These are phyloP conservation scores for Phytophthora nicotianae DNA, from an alignment of 352 stramenopile genomes.

Conservation along the genomic window DNA sequence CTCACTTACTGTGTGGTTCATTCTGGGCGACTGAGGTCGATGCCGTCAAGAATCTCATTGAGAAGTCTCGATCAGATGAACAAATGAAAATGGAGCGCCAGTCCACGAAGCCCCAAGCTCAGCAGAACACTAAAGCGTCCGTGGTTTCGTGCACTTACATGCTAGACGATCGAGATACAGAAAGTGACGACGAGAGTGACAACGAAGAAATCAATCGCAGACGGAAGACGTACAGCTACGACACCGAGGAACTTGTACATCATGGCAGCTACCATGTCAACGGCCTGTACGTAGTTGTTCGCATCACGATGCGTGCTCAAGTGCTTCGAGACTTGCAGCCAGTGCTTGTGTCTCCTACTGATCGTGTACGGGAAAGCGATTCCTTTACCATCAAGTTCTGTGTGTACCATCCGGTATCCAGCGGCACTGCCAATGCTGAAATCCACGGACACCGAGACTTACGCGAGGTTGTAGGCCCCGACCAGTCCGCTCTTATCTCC, in stretches of 20 bases:
- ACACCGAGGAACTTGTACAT: conserved; percentile 62
- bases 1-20: conserved; percentile 37
- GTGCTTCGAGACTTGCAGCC: conserved; percentile 34
- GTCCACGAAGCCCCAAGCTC: background rate
- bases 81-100: background rate
- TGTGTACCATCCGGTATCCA: conserved; percentile 65
- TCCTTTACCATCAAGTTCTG: conserved; percentile 61
- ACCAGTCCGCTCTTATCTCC: conserved; percentile 49
- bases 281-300: conserved; percentile 56
- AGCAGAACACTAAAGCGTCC: background rate
- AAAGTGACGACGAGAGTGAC: conserved; percentile 28
- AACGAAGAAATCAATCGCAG: background rate
- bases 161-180: conserved; percentile 39
- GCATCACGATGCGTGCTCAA: conserved; percentile 60
- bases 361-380: conserved; percentile 55
- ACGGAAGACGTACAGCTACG: conserved; percentile 46
- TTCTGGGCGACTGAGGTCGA: conserved; percentile 26
- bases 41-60: background rate
- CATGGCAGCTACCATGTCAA: conserved; percentile 63
- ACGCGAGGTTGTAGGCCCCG: conserved; percentile 67
- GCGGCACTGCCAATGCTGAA: conserved; percentile 22
- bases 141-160: conserved; percentile 54
- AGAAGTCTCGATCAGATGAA: background rate
- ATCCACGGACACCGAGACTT: conserved; percentile 53
- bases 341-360: conserved; percentile 36